Evolutionary conservation across 495 filamentous ascomycete genomes (phyloP).

Genomic region (Massariosphaeria phaeospora): DNA sequence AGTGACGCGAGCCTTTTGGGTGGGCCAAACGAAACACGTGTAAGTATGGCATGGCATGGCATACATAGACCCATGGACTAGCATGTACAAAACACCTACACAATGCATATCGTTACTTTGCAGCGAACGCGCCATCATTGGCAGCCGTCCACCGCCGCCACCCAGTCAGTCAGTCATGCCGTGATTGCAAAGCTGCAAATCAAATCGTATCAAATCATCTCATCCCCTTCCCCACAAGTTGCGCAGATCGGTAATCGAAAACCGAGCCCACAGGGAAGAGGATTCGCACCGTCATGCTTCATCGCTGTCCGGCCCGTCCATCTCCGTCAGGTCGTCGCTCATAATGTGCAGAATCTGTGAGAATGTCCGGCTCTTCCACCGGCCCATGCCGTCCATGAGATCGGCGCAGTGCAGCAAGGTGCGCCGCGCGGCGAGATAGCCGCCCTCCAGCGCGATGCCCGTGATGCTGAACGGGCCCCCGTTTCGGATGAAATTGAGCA

Average conservation of each 20-base stretch:
- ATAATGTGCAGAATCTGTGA: slow-evolving; percentile 50
- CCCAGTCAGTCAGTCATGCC: neutral
- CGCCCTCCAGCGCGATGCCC: slow-evolving; percentile 46
- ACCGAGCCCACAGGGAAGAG: slow-evolving; percentile 7
- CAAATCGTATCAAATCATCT: neutral
- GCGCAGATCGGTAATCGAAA: slow-evolving; percentile 8
- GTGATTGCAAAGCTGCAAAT: neutral
- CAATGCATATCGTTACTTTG: neutral
- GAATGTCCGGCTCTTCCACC: slow-evolving; percentile 49
- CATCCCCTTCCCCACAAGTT: slow-evolving; percentile 24
- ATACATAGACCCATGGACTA: too few species aligned
- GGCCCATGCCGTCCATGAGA: slow-evolving; percentile 50
- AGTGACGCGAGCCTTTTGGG: too few species aligned
- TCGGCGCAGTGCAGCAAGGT: slow-evolving; percentile 50
- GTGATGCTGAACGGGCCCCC: slow-evolving; percentile 48
- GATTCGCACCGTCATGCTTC: slow-evolving; percentile 25
- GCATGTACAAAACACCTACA: neutral
- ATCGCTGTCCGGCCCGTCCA: slow-evolving; percentile 34
- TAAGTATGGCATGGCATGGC: too few species aligned
- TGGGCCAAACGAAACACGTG: too few species aligned
- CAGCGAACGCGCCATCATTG: too few species aligned
- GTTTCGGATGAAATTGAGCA: slow-evolving; percentile 50
- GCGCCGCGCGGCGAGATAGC: slow-evolving; percentile 48
- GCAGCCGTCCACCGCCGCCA: too few species aligned
- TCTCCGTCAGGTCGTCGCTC: slow-evolving; percentile 51